Evolutionary conservation across 2,329 filamentous ascomycete genomes (phyloP).

Genomic region (Penicillium sp.): DNA sequence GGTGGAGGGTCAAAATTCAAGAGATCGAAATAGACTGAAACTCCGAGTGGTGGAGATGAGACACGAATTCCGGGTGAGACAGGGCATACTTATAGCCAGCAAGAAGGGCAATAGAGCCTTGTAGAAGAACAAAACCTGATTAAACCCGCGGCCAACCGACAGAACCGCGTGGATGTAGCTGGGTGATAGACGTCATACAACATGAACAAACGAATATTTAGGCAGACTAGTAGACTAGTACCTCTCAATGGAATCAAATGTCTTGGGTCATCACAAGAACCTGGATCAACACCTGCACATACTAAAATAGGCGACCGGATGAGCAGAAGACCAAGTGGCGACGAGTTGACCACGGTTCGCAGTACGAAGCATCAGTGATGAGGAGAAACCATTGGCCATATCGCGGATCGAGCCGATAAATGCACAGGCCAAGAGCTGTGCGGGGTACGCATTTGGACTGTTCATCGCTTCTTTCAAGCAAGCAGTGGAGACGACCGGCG

Average conservation of each 20-base stretch:
- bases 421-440: background rate
- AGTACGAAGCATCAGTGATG: background rate
- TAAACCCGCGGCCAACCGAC: background rate
- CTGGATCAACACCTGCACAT: background rate
- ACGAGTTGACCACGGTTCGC: background rate
- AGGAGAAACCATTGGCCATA: background rate
- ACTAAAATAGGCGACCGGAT: background rate
- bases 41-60: background rate
- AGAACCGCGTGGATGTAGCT: background rate
- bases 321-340: background rate
- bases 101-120: background rate
- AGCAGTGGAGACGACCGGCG: background rate
- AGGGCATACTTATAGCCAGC: background rate
- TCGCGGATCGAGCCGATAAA: background rate
- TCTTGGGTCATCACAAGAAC: background rate
- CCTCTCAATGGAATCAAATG: background rate
- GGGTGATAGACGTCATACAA: slow-evolving; percentile 1
- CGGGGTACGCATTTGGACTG: background rate
- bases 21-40: background rate
- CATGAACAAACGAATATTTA: background rate
- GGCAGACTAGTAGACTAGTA: background rate
- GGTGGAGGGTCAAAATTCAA: background rate
- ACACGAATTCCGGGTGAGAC: background rate
- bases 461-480: background rate
- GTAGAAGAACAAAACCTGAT: background rate